These are phyloP conservation scores for Amauroascus verrucosus DNA, from an alignment of 2,329 filamentous ascomycete species.

Conservation along the genomic window DNA sequence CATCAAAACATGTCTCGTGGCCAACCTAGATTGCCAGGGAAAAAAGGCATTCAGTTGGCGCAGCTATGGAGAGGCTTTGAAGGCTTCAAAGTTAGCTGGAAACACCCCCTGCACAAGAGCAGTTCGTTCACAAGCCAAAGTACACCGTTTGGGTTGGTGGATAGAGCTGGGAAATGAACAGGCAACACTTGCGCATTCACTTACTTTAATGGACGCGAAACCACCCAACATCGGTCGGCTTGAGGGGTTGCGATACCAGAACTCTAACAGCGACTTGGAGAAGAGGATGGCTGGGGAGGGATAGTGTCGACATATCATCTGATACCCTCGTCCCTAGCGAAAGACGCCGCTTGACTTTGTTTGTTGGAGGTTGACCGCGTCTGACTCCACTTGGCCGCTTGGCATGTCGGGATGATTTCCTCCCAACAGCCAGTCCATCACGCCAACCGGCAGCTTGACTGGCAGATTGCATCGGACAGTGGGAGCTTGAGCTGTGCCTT, in stretches of 20 bases:
- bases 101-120: neutral
- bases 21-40: neutral
- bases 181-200: too few relatives aligned
- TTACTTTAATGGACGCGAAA: neutral
- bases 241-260: neutral
- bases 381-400: neutral
- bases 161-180: neutral
- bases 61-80: neutral
- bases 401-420: too few relatives aligned
- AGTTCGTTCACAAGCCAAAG: neutral
- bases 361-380: neutral
- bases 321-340: neutral
- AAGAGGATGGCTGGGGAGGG: neutral
- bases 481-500: too few relatives aligned
- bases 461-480: too few relatives aligned
- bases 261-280: neutral
- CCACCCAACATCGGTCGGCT: neutral
- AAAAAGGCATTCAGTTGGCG: neutral
- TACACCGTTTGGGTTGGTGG: neutral
- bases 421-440: too few relatives aligned
- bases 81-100: neutral
- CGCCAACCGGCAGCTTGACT: too few relatives aligned
- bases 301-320: conserved; percentile 5
- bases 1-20: neutral
- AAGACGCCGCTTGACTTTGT: neutral